These are phyloP conservation scores for Erysiphe pulchra DNA, from an alignment of 2,329 filamentous ascomycete genomes.

Conservation along the genomic window DNA sequence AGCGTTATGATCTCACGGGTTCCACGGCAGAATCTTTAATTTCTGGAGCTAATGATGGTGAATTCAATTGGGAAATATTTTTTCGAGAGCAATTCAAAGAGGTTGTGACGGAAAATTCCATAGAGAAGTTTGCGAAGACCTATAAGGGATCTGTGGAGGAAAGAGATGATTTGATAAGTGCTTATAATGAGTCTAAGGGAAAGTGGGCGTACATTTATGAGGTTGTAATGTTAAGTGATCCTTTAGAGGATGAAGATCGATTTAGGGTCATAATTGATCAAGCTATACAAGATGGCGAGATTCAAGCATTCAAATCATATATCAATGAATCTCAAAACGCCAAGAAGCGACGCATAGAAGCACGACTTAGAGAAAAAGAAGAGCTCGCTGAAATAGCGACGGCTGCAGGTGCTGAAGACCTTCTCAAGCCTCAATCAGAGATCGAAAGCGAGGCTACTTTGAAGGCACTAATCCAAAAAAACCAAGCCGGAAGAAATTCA, in stretches of 20 bases:
- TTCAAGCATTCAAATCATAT: constrained; percentile 42
- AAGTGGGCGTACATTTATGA: constrained; percentile 58
- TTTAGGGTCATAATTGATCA: constrained; percentile 60
- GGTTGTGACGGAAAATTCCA: constrained; percentile 45
- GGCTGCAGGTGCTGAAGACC: constrained; percentile 47
- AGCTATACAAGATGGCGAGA: constrained; percentile 46
- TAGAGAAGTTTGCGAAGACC: constrained; percentile 46
- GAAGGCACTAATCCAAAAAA: constrained; percentile 47
- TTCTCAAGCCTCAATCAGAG: constrained; percentile 23
- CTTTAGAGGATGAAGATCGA: constrained; percentile 60
- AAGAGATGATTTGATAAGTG: constrained; percentile 45
- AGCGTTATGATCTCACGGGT: constrained; percentile 73
- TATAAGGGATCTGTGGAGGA: constrained; percentile 83
- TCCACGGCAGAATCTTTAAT: constrained; percentile 64
- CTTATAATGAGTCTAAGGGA: constrained; percentile 50
- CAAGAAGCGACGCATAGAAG: constrained; percentile 28
- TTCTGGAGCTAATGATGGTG: constrained; percentile 29
- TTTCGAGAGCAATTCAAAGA: constrained; percentile 66
- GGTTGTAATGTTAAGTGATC: constrained; percentile 63
- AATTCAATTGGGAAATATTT: constrained; percentile 75
- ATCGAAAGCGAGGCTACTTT: constrained; percentile 24
- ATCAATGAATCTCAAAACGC: constrained; percentile 44
- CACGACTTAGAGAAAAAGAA: constrained; percentile 47
- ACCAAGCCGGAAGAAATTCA: constrained; percentile 34
- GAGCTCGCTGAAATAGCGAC: constrained; percentile 31